Evolutionary conservation across 495 filamentous ascomycete species (phyloP).

Genomic region (Penicillium angulare): DNA sequence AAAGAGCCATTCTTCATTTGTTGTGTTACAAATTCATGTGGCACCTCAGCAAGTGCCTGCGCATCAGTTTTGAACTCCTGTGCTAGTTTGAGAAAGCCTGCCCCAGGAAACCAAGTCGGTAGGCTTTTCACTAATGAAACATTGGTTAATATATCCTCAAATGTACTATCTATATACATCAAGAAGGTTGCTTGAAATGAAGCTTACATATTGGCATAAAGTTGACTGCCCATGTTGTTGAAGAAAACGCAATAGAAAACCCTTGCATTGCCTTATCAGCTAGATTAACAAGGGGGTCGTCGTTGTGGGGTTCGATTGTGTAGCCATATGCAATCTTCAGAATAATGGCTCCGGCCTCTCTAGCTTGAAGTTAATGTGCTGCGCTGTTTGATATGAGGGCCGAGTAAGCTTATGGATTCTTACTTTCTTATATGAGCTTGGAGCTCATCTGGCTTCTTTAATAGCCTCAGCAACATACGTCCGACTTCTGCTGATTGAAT

Average conservation of each 20-base stretch:
- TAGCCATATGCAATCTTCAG: conserved; percentile 52
- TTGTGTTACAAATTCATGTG: conserved; percentile 45
- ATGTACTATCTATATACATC: too few relatives aligned
- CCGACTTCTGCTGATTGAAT: conserved; percentile 34
- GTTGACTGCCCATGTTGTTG: conserved; percentile 45
- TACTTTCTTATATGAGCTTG: conserved; percentile 36
- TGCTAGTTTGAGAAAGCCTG: conserved; percentile 40
- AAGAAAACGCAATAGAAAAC: conserved; percentile 34
- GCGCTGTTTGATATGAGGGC: too few relatives aligned
- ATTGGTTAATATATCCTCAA: neutral
- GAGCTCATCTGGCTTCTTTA: conserved; percentile 35
- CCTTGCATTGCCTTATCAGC: conserved; percentile 35
- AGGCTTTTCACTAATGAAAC: conserved; percentile 32
- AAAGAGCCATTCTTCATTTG: conserved; percentile 28
- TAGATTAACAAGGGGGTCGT: conserved; percentile 44
- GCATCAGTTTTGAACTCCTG: conserved; percentile 25
- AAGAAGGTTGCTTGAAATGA: too few relatives aligned
- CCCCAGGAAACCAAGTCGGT: conserved; percentile 50
- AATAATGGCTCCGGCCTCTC: conserved; percentile 41
- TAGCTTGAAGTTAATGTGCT: conserved; percentile 5
- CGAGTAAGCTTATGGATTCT: too few relatives aligned
- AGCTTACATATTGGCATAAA: conserved; percentile 29
- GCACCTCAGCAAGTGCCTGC: conserved; percentile 24
- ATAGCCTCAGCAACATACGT: conserved; percentile 39
- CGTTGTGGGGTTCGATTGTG: conserved; percentile 34